phyloP scores from a whole-genome alignment of 768 basidiomycete species.

The Cystobasidium onofrii region DNA sequence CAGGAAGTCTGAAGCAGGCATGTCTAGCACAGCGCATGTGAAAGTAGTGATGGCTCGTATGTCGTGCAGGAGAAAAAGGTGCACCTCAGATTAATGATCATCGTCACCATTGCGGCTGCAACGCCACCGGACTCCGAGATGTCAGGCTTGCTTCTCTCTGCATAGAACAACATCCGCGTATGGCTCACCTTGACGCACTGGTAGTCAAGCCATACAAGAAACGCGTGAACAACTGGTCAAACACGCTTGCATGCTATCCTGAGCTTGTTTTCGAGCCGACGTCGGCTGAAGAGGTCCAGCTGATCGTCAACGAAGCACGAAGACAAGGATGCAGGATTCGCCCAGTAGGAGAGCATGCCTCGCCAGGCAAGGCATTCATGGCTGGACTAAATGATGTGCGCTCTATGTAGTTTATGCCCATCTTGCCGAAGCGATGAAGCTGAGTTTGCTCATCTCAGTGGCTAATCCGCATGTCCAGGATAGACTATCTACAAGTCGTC shows the following conservation, averaged over 20 bases:
- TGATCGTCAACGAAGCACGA: slow-evolving; percentile 15
- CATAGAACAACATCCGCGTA: not conserved
- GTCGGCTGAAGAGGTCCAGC: not conserved
- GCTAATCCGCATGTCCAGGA: not conserved
- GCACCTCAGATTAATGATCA: too few relatives aligned
- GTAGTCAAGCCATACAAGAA: slow-evolving; percentile 1
- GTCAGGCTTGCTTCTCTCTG: not conserved
- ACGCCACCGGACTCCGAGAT: not conserved
- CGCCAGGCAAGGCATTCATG: slow-evolving; percentile 15
- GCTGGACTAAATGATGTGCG: not conserved
- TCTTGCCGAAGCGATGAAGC: not conserved
- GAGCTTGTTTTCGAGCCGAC: slow-evolving; percentile 24
- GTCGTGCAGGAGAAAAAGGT: too few relatives aligned
- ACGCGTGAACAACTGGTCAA: slow-evolving; percentile 19
- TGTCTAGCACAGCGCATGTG: too few relatives aligned
- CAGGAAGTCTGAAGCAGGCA: too few relatives aligned
- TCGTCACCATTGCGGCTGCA: too few relatives aligned
- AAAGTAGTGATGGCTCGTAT: too few relatives aligned
- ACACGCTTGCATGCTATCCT: slow-evolving; percentile 20
- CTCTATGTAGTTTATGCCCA: not conserved
- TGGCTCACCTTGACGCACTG: not conserved
- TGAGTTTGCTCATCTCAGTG: not conserved
- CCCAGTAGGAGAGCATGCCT: slow-evolving; percentile 11
- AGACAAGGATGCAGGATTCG: not conserved
- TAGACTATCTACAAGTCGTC: not conserved